Evolutionary conservation across 2,329 filamentous ascomycete genomes (phyloP).

Genomic region (Aspergillus sp.): DNA sequence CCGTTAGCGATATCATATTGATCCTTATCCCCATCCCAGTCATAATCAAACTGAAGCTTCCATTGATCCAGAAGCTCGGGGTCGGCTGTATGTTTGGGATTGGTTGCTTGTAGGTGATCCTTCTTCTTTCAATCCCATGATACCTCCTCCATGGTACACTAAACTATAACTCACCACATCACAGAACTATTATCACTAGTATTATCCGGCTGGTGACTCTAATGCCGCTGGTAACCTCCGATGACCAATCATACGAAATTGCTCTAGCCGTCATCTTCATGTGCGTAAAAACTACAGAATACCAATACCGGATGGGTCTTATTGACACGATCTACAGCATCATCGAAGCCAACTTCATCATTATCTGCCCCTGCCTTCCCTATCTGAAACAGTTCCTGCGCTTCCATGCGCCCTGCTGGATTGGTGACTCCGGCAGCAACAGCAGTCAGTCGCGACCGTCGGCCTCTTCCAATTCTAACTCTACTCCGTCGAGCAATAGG

Average conservation of each 20-base stretch:
- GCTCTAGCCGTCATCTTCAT: constrained; percentile 19
- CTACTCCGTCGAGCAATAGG: background rate
- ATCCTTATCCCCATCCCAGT: constrained; percentile 24
- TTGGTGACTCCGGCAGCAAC: background rate
- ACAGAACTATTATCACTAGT: constrained; percentile 25
- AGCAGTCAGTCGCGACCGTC: background rate
- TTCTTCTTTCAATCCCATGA: background rate
- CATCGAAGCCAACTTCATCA: constrained; percentile 16
- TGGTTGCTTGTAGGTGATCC: constrained; percentile 20
- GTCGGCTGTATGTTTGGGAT: constrained; percentile 21
- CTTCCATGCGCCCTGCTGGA: constrained; percentile 2
- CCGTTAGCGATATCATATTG: constrained; percentile 24
- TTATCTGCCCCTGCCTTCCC: constrained; percentile 11
- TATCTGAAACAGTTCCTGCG: constrained; percentile 13
- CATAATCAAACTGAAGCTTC: constrained; percentile 18
- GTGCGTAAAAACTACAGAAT: background rate
- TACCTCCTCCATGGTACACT: background rate
- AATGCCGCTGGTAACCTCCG: constrained; percentile 21
- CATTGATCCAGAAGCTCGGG: constrained; percentile 19
- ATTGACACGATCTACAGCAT: background rate
- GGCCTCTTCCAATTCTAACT: background rate
- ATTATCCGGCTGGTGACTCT: constrained; percentile 27
- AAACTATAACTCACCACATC: background rate
- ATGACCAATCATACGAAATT: constrained; percentile 21
- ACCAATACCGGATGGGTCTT: background rate